Evolutionary conservation across 768 basidiomycete genomes (phyloP), one percentile per base, ranked within the genome.

Genomic region (Mycena indigotica): DNA sequence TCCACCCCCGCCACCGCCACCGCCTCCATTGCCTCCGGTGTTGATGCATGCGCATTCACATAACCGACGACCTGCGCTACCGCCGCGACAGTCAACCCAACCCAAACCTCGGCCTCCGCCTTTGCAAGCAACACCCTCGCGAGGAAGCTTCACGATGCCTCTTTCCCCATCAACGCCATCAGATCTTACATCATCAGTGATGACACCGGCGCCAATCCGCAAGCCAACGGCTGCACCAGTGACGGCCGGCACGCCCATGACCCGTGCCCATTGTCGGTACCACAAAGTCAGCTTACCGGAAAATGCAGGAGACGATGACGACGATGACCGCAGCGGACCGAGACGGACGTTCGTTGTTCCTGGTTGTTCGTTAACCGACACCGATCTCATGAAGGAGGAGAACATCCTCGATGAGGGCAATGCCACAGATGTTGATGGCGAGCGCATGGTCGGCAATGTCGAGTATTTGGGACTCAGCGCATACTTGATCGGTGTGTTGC

Each of bases 191-290:
- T 8, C 32, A 17, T 35, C 32, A 17, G 10, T 17, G 32, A 17
- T 59, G 30, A 56, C 56, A 28, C 65, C 60, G 17, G 44, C 57
- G 25, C 67, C 58, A 13, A 55, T 64, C 23, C 69, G 66, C 10
- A 58, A 58, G 21, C 40, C 65, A 41, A 53, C 65, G 29, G 15
- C 41, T 28, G 12, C 10, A 13, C 46, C 8, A 8, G 46, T 26
- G 2, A 66, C 52, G 32, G 63, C 70, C 13, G 77, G 71, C 53
- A 78, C 84, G 2, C 85, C 84, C 0, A 79, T 84, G 5, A 88
- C 86, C 16, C 81, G 88, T 4, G 88, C 88, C 3, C 79, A 88
- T 52, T 89, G 88, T 62, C 83, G 84, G 38, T 89, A 84, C 68
- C 86, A 85, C 65, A 83, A 80, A 57, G 85, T 89, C 65, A 85